Base-by-base conservation (phyloP, 2,329 filamentous ascomycete genomes). In the Sclerotinia spermophila region DNA sequence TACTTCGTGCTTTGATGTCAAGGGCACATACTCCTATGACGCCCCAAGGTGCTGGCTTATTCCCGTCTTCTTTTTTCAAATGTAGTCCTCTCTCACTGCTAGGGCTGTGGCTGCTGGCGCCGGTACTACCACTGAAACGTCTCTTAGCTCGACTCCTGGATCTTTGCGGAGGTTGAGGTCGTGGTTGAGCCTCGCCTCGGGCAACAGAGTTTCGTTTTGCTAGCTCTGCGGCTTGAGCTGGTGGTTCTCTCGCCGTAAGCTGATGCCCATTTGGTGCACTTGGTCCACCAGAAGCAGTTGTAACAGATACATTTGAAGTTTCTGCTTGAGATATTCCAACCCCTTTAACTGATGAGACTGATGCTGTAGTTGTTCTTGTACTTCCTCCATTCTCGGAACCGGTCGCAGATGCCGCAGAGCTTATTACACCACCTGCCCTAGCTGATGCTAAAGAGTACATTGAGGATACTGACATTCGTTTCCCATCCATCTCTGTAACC, bases 1-100 rank as follows among this genome's bases (percentile, higher is more conserved):
- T 98, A 84, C 94, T 97, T 77, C 96, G 88, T 48, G 96, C 96
- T 83, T 99, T 99, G 76, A 95, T 88, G 82, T 99, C 96, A 71
- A 99, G 84, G 33, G 96, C 96, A 80, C 96, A 99, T 15, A 99
- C 93, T 67, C 96, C 96, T 78, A 99, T 97, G 64, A 89, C 85
- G 58, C 89, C 89, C 80, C 84, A 86, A 2, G 86, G 85, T 5
- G 87, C 84, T 15, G 87, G 86, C 79, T 88, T 90, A 40, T 88
- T 85, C 77, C 90, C 86, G 78, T 86, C 87, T 77, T 90, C 86
- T 73, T 85, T 83, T 74, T 84, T 71, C 27, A 68, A 80, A 48
- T 84, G 81, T 72, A 83, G 79, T 40, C 83, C 83, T 69, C 90
- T 84, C 69, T 95, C 92, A 75, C 90, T 91, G 74, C 90, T 92